These are phyloP conservation scores for Ilex aquifolium DNA, from an alignment of 257 asterid genomes.

Conservation along the genomic window DNA sequence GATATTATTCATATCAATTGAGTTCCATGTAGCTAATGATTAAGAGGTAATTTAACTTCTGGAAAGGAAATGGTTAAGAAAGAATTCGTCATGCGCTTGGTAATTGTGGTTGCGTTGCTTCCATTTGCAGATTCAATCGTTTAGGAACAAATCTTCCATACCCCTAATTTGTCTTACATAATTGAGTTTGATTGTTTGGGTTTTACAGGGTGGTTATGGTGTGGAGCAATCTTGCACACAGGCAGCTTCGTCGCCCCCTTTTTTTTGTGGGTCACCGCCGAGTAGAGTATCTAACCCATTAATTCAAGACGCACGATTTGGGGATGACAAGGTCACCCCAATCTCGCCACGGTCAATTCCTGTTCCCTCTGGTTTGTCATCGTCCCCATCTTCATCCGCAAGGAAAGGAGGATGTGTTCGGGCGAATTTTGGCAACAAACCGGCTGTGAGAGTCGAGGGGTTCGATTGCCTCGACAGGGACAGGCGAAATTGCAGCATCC, in stretches of 20 bases:
- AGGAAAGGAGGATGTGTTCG: slow-evolving; percentile 71
- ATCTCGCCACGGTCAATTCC: slow-evolving; percentile 63
- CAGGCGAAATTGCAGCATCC: slow-evolving; percentile 93
- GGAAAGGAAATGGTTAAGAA: no score
- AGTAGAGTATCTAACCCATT: slow-evolving; percentile 98
- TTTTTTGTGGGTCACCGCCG: slow-evolving; percentile 99
- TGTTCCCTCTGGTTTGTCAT: slow-evolving; percentile 42
- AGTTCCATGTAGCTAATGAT: no score
- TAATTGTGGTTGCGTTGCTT: no score
- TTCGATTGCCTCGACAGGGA: slow-evolving; percentile 94
- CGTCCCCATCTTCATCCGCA: slow-evolving; percentile 56
- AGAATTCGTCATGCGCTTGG: no score
- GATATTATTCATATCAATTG: no score
- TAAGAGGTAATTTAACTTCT: no score
- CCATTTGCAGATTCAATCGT: no score
- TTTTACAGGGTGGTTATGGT: slow-evolving; percentile 51
- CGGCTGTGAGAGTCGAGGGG: slow-evolving; percentile 93
- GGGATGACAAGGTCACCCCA: slow-evolving; percentile 57
- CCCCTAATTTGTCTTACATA: no score
- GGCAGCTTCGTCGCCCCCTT: slow-evolving; percentile 97
- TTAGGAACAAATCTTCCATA: no score
- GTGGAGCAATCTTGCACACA: slow-evolving; percentile 48
- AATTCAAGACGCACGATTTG: slow-evolving; percentile 81
- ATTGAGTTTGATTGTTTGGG: background rate
- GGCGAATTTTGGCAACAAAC: slow-evolving; percentile 87